Conservation (phyloP, 2,329 filamentous ascomycete genomes). For the Nemania sp. region DNA sequence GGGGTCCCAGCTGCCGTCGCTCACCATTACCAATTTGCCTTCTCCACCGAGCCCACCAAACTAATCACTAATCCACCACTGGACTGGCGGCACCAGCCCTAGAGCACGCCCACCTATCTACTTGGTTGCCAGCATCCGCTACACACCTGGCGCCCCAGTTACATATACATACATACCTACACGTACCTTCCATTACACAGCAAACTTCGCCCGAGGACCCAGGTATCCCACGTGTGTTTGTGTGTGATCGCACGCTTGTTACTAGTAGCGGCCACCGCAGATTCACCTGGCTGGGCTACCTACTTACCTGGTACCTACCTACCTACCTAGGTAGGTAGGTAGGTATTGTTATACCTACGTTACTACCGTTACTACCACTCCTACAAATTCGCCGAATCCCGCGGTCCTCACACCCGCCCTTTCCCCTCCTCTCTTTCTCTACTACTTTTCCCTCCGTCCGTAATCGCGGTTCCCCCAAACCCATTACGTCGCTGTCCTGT, state of each 20-base stretch:
- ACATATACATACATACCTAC: slow-evolving; percentile 20
- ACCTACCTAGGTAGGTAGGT: too few species aligned
- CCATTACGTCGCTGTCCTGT: slow-evolving; percentile 47
- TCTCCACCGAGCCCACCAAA: slow-evolving; percentile 32
- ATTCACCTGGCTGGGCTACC: slow-evolving; percentile 20
- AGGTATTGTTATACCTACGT: too few species aligned
- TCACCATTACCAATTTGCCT: slow-evolving; percentile 27
- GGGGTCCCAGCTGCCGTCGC: slow-evolving; percentile 21
- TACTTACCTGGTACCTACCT: too few species aligned
- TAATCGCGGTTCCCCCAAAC: slow-evolving; percentile 24
- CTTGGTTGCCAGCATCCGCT: neutral
- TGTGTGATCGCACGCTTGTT: slow-evolving; percentile 26
- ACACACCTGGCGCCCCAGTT: neutral
- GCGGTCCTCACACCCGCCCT: slow-evolving; percentile 34
- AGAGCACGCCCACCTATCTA: neutral
- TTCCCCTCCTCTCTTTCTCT: slow-evolving; percentile 16
- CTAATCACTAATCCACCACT: slow-evolving; percentile 17
- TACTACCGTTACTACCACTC: slow-evolving; percentile 34
- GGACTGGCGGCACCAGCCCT: slow-evolving; percentile 12
- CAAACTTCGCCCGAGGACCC: neutral
- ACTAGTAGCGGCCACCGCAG: slow-evolving; percentile 31
- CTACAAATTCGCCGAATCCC: slow-evolving; percentile 51
- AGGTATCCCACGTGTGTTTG: slow-evolving; percentile 6
- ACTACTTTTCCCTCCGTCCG: slow-evolving; percentile 4
- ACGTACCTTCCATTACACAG: neutral